Evolutionary conservation across 768 basidiomycete genomes (phyloP).

Genomic region (Mycena galopus): DNA sequence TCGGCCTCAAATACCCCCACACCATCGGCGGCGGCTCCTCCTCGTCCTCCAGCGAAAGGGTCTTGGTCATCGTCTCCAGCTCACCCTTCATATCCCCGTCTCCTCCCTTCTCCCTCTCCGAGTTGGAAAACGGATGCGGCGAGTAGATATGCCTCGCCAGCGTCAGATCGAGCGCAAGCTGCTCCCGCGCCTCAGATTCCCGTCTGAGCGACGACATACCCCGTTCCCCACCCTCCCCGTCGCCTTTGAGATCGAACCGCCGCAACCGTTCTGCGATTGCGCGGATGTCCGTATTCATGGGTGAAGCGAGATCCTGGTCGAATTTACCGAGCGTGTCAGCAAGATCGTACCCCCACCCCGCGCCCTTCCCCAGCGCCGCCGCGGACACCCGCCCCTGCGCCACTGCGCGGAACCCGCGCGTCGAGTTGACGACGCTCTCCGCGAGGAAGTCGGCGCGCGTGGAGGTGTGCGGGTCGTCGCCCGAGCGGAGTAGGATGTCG

Average conservation of each 20-base stretch:
- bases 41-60: slow-evolving; percentile 65
- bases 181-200: slow-evolving; percentile 69
- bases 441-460: slow-evolving; percentile 72
- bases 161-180: slow-evolving; percentile 72
- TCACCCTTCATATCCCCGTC: slow-evolving; percentile 36
- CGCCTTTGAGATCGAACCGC: slow-evolving; percentile 57
- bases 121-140: slow-evolving; percentile 53
- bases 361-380: slow-evolving; percentile 51
- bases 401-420: slow-evolving; percentile 66
- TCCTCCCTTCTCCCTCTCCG: slow-evolving; percentile 31
- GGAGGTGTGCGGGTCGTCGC: slow-evolving; percentile 57
- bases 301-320: slow-evolving; percentile 43
- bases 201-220: slow-evolving; percentile 53
- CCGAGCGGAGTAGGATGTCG: slow-evolving; percentile 71
- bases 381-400: slow-evolving; percentile 60
- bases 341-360: slow-evolving; percentile 70
- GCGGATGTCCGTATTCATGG: slow-evolving; percentile 40
- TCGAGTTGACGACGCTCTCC: slow-evolving; percentile 63
- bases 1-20: slow-evolving; percentile 74
- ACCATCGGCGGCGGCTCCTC: slow-evolving; percentile 68
- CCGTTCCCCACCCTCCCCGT: slow-evolving; percentile 54
- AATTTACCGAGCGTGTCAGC: slow-evolving; percentile 58
- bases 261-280: slow-evolving; percentile 55
- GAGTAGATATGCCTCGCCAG: slow-evolving; percentile 73
- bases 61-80: slow-evolving; percentile 70